Percentiles rank a stretch among this genome's conserved stretches.
Evolutionary conservation across 352 stramenopile species (phyloP).

Genomic region (Phytophthora agathidicida): DNA sequence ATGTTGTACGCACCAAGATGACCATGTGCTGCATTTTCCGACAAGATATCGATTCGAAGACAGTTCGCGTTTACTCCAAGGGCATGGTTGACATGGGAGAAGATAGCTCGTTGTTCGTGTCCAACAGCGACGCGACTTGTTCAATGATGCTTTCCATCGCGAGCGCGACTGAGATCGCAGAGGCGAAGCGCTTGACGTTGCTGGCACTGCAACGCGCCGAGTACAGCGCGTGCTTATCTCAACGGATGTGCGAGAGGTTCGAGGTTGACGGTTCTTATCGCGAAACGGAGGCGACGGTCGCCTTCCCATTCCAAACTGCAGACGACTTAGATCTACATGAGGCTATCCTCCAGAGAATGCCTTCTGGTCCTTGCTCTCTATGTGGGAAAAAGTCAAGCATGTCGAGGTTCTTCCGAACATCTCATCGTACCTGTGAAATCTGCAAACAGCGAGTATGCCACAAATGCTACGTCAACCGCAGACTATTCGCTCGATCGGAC

Average conservation of each 20-base stretch:
- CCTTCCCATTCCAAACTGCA: neutral
- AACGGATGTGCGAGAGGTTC: slow-evolving; percentile 3
- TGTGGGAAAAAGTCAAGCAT: slow-evolving; percentile 24
- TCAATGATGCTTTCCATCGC: slow-evolving; percentile 26
- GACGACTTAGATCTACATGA: neutral
- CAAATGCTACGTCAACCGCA: slow-evolving; percentile 46
- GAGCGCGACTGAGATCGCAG: slow-evolving; percentile 17
- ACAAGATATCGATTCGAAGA: slow-evolving; percentile 14
- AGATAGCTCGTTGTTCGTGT: slow-evolving; percentile 6
- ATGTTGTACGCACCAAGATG: slow-evolving; percentile 31
- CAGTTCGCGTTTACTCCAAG: slow-evolving; percentile 31
- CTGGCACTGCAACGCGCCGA: slow-evolving; percentile 22
- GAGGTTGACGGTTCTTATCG: slow-evolving; percentile 10
- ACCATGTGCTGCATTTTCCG: slow-evolving; percentile 34
- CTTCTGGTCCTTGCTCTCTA: slow-evolving; percentile 15
- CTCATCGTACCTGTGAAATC: slow-evolving; percentile 28
- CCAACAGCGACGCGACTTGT: slow-evolving; percentile 14
- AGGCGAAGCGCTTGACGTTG: slow-evolving; percentile 33
- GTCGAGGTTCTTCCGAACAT: slow-evolving; percentile 20
- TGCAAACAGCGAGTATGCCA: slow-evolving; percentile 34
- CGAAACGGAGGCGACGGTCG: slow-evolving; percentile 18
- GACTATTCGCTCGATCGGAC: slow-evolving; percentile 30
- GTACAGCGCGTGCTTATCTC: slow-evolving; percentile 2
- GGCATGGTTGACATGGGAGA: slow-evolving; percentile 29
- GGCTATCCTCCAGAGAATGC: slow-evolving; percentile 14